phyloP scores from a whole-genome alignment of 2,329 filamentous ascomycete genomes.

The Cercospora sp. region DNA sequence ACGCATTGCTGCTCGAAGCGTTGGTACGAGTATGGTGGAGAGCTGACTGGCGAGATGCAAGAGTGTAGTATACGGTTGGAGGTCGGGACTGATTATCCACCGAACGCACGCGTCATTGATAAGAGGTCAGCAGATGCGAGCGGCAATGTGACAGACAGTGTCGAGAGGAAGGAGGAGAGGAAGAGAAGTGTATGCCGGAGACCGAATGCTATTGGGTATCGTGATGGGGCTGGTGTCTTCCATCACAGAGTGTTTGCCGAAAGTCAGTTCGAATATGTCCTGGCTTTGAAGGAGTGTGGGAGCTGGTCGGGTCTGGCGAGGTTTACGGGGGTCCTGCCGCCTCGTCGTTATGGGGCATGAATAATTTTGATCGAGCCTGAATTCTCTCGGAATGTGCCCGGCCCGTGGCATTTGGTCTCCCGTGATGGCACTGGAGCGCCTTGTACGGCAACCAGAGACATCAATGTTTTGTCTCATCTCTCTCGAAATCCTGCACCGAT shows the following conservation, averaged over 20 bases:
- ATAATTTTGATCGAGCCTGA: no score
- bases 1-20: neutral
- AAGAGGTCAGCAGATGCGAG: neutral
- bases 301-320: no score
- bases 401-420: neutral
- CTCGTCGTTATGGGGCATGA: no score
- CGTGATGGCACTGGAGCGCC: neutral
- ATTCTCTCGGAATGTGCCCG: neutral
- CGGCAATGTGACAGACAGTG: neutral
- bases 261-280: neutral
- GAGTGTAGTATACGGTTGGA: neutral
- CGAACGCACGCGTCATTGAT: neutral
- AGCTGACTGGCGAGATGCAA: neutral
- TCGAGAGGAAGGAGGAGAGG: neutral
- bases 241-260: neutral
- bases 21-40: neutral
- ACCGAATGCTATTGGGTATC: neutral
- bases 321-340: no score
- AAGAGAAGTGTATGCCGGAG: neutral
- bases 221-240: neutral
- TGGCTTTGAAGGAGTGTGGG: neutral
- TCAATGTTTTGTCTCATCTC: neutral
- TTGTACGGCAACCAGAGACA: neutral
- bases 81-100: neutral
- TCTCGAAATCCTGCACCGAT: neutral